These are phyloP conservation scores for Ogataea glucozyma DNA, from an alignment of 805 yeast species.

Conservation along the genomic window DNA sequence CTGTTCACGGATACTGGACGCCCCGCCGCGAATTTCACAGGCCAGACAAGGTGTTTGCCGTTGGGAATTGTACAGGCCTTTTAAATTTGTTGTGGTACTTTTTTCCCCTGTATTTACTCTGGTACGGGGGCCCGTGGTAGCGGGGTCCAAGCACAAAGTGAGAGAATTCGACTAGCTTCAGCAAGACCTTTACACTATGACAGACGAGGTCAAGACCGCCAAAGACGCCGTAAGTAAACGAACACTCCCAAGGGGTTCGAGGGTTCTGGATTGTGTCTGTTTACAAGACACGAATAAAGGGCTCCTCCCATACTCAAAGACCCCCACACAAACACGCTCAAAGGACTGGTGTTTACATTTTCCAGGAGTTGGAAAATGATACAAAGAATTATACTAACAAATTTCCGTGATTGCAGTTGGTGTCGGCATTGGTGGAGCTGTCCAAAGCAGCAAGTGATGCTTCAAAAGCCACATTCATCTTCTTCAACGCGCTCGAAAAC, in stretches of 20 bases:
- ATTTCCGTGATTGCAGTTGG: conserved; percentile 57
- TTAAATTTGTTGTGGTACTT: conserved; percentile 3
- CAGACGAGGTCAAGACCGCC: conserved; percentile 32
- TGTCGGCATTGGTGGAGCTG: conserved; percentile 77
- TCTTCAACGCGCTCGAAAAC: conserved; percentile 60
- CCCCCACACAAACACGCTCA: too few relatives aligned
- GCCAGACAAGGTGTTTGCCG: conserved; percentile 4
- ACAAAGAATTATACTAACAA: conserved; percentile 23
- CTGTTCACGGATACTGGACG: conserved; percentile 1
- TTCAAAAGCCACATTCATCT: conserved; percentile 75
- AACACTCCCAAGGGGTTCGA: background rate
- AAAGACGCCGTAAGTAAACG: conserved; percentile 33
- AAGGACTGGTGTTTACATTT: conserved; percentile 1
- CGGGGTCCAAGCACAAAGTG: background rate
- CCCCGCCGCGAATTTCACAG: conserved; percentile 5
- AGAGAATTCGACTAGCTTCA: background rate
- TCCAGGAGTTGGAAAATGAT: too few relatives aligned
- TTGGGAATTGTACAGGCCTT: conserved; percentile 5
- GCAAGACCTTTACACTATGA: conserved; percentile 14
- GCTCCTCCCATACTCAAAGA: too few relatives aligned
- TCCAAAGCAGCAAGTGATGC: conserved; percentile 87
- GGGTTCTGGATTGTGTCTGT: too few relatives aligned
- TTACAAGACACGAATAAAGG: too few relatives aligned
- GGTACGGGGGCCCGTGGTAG: conserved; percentile 5
- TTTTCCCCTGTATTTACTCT: conserved; percentile 4